Base-by-base conservation (phyloP, 805 yeast genomes). In the Metschnikowia borealis region DNA sequence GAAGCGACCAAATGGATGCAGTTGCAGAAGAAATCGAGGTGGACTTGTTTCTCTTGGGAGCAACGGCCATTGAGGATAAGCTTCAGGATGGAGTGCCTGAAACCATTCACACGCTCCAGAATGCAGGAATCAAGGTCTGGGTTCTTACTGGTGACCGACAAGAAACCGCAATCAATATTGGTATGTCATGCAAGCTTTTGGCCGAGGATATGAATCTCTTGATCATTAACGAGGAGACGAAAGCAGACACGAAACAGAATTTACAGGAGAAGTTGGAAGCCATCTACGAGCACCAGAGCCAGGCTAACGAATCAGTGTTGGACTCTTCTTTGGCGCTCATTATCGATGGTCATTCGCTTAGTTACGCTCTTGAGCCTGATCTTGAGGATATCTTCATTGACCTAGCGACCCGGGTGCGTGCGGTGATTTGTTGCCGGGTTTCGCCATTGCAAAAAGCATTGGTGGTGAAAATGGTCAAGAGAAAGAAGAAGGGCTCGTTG, bases 61-160 rank as follows among this genome's bases (percentile, higher is more conserved):
- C 98, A 1, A 95, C 99, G 35, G 99, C 99, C 1, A 94, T 94
- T 64, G 99, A 94, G 66, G 99, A 94, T 66, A 92, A 94, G 64
- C 74, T 94, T 44, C 99, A 94, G 71, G 98, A 92, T 51, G 99
- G 97, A 38, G 99, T 94, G 18, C 98, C 99, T 2, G 99, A 94
- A 57, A 90, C 99, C 1, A 95, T 94, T 53, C 94, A 89, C 57
- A 87, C 96, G 5, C 77, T 94, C 49, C 99, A 95, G 65, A 89
- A 87, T 50, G 99, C 99, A 0, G 98, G 98, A 14, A 91, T 95
- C 56, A 92, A 90, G 66, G 82, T 94, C 15, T 94, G 99, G 99
- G 97, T 94, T 21, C 74, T 94, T 46, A 94, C 99, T 2, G 99
- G 99, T 60, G 99, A 94, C 65, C 81, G 97, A 67, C 99, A 95